Evolutionary conservation across 2,329 filamentous ascomycete genomes (phyloP), one percentile per base, ranked within the genome.

Genomic region (Exophiala dermatitidis): DNA sequence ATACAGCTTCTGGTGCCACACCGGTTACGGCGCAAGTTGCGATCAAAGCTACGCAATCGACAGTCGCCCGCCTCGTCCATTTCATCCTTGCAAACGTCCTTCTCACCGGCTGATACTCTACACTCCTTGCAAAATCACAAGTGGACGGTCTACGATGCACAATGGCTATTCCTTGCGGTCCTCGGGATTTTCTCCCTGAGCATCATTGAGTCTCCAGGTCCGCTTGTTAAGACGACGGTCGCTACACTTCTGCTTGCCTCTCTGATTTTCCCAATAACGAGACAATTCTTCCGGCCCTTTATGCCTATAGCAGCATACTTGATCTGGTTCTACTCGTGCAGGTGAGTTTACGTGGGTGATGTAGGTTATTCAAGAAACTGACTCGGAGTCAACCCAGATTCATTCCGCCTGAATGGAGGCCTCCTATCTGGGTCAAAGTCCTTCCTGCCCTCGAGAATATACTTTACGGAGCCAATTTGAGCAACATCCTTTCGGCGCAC

Each of bases 381-480:
- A 61, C 37, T 19, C 5, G 3, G 28, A 28, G 41, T 7, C 31
- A 26, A 30, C 54, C 7, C 66, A 95, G 90, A 66, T 96, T 95
- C 73, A 90, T 96, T 63, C 86, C 89, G 36, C 81, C 83, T 62
- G 86, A 91, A 66, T 93, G 90, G 74, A 84, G 91, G 62, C 90
- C 90, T 55, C 86, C 89, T 58, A 96, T 96, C 65, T 95, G 90
- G 88, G 91, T 96, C 61, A 89, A 90, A 65, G 89, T 97, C 30
- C 80, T 97, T 34, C 91, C 91, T 3, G 89, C 91, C 12, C 81
- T 97, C 60, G 91, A 97, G 73, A 96, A 97, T 70, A 93, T 97
- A 58, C 79, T 97, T 33, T 97, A 96, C 68, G 91, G 91, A 63
- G 90, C 90, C 59, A 96, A 96, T 72, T 78, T 96, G 53, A 95